Conservation (phyloP, 805 yeast genomes). For the Wickerhamiella kazuoi region DNA sequence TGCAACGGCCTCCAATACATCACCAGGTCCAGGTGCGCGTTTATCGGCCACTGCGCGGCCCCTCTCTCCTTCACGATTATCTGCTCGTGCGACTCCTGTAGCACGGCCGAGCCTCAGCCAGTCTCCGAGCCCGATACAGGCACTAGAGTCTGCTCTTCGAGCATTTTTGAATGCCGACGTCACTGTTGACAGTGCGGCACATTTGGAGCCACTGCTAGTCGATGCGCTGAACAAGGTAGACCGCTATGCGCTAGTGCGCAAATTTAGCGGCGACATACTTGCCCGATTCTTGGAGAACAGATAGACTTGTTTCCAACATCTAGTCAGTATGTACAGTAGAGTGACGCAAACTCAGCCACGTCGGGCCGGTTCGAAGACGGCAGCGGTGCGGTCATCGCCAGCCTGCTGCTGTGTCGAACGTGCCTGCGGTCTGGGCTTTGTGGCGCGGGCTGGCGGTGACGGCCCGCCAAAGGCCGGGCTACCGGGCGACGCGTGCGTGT, state of each 20-base stretch:
- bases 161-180: neutral
- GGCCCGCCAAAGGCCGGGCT: no score
- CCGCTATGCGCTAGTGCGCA: neutral
- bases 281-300: neutral
- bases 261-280: neutral
- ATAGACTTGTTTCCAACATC: no score
- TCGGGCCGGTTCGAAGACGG: neutral
- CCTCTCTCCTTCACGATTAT: neutral
- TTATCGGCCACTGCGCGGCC: neutral
- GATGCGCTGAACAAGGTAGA: neutral
- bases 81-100: neutral
- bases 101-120: neutral
- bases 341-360: no score
- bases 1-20: no score
- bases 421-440: no score
- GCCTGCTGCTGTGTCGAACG: no score
- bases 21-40: neutral
- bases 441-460: no score
- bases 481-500: no score
- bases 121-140: neutral
- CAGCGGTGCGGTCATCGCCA: neutral
- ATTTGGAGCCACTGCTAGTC: neutral
- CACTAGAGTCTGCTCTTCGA: neutral
- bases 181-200: neutral
- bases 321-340: no score